A percentile compares a stretch with the other conserved stretches of the same genome.
These are phyloP conservation scores for Purshia tridentata DNA, from an alignment of 306 rosid genomes.

Conservation along the genomic window DNA sequence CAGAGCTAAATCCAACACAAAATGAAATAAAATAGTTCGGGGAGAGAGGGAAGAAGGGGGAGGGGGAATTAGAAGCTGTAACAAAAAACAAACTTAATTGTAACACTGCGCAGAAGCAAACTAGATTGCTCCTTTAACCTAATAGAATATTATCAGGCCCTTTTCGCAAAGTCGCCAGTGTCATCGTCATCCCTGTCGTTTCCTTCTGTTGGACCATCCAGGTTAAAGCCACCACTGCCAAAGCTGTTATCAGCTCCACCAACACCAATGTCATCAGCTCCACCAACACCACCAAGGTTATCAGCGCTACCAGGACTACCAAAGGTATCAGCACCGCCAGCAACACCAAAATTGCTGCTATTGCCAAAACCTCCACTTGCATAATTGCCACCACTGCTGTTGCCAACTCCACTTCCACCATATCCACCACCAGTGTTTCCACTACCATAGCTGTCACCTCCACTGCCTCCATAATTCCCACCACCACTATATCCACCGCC, in stretches of 20 bases:
- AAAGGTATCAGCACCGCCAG: constrained; percentile 4
- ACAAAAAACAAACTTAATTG: constrained; percentile 3
- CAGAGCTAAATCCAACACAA: not conserved
- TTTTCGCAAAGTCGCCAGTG: constrained; percentile 40
- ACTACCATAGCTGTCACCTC: constrained; percentile 29
- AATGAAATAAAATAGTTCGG: not conserved
- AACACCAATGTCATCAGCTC: not conserved
- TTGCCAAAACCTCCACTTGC: constrained; percentile 32
- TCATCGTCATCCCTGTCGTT: constrained; percentile 37
- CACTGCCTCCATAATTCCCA: not conserved
- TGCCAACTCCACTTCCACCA: constrained; percentile 33
- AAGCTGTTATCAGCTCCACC: constrained; percentile 17
- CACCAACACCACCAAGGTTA: constrained; percentile 8
- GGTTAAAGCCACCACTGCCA: constrained; percentile 12
- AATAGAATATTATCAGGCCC: constrained; percentile 42
- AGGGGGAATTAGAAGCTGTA: too few relatives aligned
- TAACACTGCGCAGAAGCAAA: not conserved
- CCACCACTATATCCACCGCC: constrained; percentile 3
- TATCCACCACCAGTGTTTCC: constrained; percentile 28
- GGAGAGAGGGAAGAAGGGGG: too few relatives aligned
- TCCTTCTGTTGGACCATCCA: constrained; percentile 27
- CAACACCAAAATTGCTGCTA: constrained; percentile 15
- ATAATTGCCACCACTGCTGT: constrained; percentile 31
- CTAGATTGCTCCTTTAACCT: not conserved
- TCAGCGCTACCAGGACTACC: constrained; percentile 15